Evolutionary conservation across 768 basidiomycete genomes (phyloP).

Genomic region (Lactifluus piperatus): DNA sequence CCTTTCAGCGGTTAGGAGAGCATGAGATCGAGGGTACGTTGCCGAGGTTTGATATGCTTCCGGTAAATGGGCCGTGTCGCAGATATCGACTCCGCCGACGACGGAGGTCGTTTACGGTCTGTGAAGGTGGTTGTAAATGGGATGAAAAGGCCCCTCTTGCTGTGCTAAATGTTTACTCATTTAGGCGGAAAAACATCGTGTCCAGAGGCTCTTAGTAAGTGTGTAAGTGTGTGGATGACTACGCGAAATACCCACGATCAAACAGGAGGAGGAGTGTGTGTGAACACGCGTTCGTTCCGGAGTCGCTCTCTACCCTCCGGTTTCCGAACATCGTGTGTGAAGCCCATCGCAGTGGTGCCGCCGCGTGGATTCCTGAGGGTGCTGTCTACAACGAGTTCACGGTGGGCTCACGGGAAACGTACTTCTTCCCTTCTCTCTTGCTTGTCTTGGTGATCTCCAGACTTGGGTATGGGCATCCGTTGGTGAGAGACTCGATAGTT

Average conservation of each 20-base stretch:
- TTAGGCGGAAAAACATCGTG: neutral
- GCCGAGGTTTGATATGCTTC: neutral
- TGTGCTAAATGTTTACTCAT: neutral
- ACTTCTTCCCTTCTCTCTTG: neutral
- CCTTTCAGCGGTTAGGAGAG: no score
- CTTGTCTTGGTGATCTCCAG: neutral
- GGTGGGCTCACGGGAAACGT: constrained; percentile 6
- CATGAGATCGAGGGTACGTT: neutral
- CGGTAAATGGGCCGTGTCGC: neutral
- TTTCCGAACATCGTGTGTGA: neutral
- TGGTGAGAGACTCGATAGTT: no score
- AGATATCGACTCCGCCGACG: neutral
- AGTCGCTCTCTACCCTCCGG: neutral
- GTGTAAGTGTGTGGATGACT: neutral
- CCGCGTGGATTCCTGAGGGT: neutral
- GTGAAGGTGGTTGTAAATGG: neutral
- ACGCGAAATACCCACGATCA: neutral
- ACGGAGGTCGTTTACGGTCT: neutral
- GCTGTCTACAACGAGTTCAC: neutral
- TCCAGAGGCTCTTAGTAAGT: neutral
- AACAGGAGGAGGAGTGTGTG: neutral
- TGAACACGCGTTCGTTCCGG: no score
- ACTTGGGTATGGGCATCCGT: no score
- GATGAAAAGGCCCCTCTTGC: neutral
- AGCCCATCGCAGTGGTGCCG: neutral